A percentile compares a stretch with the other conserved stretches of the same genome.
Evolutionary conservation across 2,329 filamentous ascomycete genomes (phyloP).

Genomic region (Hymenoscyphus fructigenus): DNA sequence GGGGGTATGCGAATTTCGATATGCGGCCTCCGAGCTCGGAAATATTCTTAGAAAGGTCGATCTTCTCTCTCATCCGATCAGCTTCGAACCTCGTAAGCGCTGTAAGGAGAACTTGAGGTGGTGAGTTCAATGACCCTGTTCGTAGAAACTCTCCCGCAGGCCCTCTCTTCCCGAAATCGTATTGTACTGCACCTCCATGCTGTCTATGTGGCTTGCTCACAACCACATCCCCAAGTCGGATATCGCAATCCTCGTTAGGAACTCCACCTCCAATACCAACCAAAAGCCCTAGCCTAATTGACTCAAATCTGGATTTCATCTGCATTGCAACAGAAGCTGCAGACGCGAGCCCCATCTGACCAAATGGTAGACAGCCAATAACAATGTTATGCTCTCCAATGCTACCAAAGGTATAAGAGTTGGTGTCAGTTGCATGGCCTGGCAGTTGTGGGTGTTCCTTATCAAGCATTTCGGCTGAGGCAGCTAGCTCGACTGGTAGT

Average conservation of each 20-base stretch:
- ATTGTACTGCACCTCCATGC: conserved; percentile 20
- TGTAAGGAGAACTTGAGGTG: conserved; percentile 14
- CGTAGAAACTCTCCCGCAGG: conserved; percentile 11
- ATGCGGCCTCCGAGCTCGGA: no score
- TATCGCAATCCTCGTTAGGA: conserved; percentile 21
- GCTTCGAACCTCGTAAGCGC: conserved; percentile 14
- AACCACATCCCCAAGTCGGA: conserved; percentile 24
- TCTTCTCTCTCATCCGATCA: no score
- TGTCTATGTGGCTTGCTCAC: conserved; percentile 16
- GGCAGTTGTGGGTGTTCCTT: conserved; percentile 18
- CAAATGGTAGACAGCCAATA: conserved; percentile 31
- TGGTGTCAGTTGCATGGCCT: conserved; percentile 21
- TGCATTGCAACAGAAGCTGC: conserved; percentile 36
- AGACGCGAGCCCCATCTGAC: conserved; percentile 37
- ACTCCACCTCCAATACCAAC: conserved; percentile 27
- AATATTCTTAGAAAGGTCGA: no score
- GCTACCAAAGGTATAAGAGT: conserved; percentile 31
- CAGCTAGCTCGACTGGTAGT: conserved; percentile 6
- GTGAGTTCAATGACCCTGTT: conserved; percentile 15
- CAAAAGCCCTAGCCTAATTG: conserved; percentile 25
- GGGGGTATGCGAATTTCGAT: no score
- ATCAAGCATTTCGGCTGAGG: conserved; percentile 29
- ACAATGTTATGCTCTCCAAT: conserved; percentile 32
- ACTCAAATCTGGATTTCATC: conserved; percentile 33
- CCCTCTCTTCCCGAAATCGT: conserved; percentile 23